Percentiles rank a stretch among this genome's conserved stretches.
Conservation (phyloP, 768 basidiomycete genomes). For the Imleria badia region DNA sequence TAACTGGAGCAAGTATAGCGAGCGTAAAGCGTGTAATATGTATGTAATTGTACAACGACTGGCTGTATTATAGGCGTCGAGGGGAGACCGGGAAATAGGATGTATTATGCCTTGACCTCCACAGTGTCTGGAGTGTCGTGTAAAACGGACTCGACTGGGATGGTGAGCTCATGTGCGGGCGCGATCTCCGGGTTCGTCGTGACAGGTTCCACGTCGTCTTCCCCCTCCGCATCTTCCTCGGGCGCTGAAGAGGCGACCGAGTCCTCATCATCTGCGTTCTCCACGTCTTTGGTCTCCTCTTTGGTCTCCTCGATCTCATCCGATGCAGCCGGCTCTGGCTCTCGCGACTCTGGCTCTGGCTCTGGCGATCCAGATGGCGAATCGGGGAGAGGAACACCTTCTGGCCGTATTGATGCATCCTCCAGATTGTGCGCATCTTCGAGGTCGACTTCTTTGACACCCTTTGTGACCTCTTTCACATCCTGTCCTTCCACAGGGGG, state of each 20-base stretch:
- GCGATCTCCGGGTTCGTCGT: background rate
- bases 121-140: conserved; percentile 17
- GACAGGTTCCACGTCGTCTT: conserved; percentile 2
- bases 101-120: conserved; percentile 18
- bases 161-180: conserved; percentile 1
- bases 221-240: conserved; percentile 4
- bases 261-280: conserved; percentile 11
- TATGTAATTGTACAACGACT: conserved; percentile 3
- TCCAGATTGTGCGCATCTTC: conserved; percentile 36
- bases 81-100: background rate
- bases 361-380: conserved; percentile 32
- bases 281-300: conserved; percentile 9
- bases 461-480: conserved; percentile 70
- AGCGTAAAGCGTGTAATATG: conserved; percentile 9
- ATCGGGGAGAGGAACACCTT: conserved; percentile 39
- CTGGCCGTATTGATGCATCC: conserved; percentile 22
- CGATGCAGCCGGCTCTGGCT: background rate
- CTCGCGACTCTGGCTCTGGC: conserved; percentile 11
- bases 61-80: conserved; percentile 6
- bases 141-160: conserved; percentile 3
- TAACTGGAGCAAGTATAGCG: conserved; percentile 12
- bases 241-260: conserved; percentile 26
- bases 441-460: conserved; percentile 68
- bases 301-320: conserved; percentile 11
- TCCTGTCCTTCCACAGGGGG: conserved; percentile 39